Evolutionary conservation across 2,329 filamentous ascomycete species (phyloP).

Genomic region (Elsinoe ampelina): DNA sequence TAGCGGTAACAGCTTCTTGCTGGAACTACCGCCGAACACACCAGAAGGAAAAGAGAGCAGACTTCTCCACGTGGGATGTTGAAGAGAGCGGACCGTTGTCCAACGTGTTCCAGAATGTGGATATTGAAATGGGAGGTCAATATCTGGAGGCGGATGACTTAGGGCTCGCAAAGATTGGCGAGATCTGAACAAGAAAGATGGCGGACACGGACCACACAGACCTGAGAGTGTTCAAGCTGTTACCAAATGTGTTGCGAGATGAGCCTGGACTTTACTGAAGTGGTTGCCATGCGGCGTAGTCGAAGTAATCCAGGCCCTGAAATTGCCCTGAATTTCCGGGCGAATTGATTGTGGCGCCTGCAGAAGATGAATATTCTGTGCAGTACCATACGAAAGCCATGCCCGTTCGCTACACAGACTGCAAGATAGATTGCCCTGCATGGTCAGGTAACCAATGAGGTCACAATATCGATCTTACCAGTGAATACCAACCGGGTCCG

Average conservation of each 20-base stretch:
- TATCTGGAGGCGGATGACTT: slow-evolving; percentile 1
- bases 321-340: neutral
- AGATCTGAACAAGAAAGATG: slow-evolving; percentile 5
- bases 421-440: slow-evolving; percentile 1
- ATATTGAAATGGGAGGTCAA: neutral
- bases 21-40: slow-evolving; percentile 10
- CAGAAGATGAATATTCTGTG: neutral
- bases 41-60: neutral
- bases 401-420: neutral
- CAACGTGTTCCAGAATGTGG: slow-evolving; percentile 5
- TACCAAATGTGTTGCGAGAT: neutral
- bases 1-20: neutral
- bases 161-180: neutral
- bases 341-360: slow-evolving; percentile 1
- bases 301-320: slow-evolving; percentile 3
- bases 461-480: slow-evolving; percentile 9
- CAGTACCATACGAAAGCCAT: neutral
- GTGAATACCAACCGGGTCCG: neutral
- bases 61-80: slow-evolving; percentile 9
- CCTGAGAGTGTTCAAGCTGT: neutral
- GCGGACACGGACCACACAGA: neutral
- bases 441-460: slow-evolving; percentile 4
- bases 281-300: neutral
- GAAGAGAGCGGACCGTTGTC: slow-evolving; percentile 7
- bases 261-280: neutral